A percentile compares a stretch with the other conserved stretches of the same genome.
phyloP scores from a whole-genome alignment of 2,329 filamentous ascomycete genomes.

The Cytospora schulzeri region DNA sequence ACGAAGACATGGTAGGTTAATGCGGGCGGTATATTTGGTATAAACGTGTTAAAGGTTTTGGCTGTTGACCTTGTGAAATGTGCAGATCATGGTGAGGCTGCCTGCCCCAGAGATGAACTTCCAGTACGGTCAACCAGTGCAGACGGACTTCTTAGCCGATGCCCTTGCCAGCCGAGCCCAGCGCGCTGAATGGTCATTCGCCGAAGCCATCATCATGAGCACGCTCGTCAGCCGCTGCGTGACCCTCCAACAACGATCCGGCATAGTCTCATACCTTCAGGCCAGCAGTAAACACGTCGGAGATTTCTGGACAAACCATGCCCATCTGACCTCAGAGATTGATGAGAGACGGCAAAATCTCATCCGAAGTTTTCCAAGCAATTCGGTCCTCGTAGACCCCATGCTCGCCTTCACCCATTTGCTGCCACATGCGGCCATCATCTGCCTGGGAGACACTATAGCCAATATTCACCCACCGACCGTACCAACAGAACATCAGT shows the following conservation, averaged over 20 bases:
- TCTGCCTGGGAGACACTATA: not conserved
- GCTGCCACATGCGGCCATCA: not conserved
- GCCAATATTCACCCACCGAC: not conserved
- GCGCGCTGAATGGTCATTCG: not conserved
- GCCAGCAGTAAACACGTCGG: not conserved
- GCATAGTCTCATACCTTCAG: not conserved
- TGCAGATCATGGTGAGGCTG: not conserved
- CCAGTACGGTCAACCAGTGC: not conserved
- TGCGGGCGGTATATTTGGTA: not conserved
- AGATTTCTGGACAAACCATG: not conserved
- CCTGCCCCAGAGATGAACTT: not conserved
- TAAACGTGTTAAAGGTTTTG: not conserved
- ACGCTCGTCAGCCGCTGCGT: not conserved
- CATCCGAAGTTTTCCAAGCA: not conserved
- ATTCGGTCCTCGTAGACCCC: not conserved
- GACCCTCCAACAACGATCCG: not conserved
- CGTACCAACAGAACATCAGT: not conserved
- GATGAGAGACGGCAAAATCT: not conserved
- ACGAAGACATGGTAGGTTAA: not conserved
- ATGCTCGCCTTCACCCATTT: not conserved
- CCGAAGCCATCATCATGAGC: not conserved
- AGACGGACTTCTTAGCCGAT: not conserved
- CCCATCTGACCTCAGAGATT: not conserved
- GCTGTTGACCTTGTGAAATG: too few relatives aligned
- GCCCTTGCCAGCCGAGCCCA: not conserved